Conservation (phyloP, 2,329 filamentous ascomycete genomes). For the Aspergillus fructus region DNA sequence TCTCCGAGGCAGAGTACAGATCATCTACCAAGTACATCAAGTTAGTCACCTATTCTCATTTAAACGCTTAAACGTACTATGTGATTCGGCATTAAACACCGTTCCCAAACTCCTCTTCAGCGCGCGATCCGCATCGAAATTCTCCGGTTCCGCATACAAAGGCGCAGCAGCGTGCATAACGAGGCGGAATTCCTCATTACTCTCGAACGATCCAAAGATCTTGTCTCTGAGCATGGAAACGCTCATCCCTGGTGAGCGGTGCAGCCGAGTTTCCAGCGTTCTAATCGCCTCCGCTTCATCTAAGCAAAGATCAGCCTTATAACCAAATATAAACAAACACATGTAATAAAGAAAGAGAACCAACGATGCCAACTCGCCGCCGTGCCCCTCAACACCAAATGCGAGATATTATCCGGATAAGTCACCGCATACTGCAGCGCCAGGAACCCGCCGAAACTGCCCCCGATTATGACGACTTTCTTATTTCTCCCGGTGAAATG, state of each 20-base stretch:
- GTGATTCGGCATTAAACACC: neutral
- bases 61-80: neutral
- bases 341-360: too few relatives aligned
- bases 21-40: neutral
- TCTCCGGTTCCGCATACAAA: neutral
- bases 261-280: neutral
- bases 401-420: neutral
- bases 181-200: neutral
- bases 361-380: neutral
- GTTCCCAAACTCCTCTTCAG: neutral
- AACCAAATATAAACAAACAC: too few relatives aligned
- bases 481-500: neutral
- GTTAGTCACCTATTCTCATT: neutral
- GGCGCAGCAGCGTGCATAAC: neutral
- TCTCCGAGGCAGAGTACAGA: neutral
- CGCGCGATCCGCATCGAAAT: neutral
- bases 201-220: neutral
- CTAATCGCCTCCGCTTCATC: neutral
- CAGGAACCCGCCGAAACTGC: neutral
- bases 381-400: neutral
- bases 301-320: neutral
- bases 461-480: neutral
- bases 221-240: neutral
- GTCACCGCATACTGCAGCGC: neutral
- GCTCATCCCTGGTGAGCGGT: neutral